Percentiles rank a stretch among this genome's conserved stretches.
phyloP scores from a whole-genome alignment of 1,284 basidiomycete species.

The Farysia itapuensis region DNA sequence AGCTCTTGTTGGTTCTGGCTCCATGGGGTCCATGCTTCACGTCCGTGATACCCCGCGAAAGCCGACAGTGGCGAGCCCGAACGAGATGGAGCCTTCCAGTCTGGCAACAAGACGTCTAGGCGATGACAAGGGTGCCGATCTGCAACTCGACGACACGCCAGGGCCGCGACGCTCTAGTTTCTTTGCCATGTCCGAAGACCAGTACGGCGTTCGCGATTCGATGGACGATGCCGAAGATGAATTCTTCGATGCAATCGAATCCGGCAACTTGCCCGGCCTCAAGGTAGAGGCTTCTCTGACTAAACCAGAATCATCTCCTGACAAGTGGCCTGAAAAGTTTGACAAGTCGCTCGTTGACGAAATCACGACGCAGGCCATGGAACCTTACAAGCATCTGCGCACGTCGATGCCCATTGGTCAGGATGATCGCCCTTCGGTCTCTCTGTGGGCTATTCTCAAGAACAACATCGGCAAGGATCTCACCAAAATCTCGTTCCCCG shows the following conservation, averaged over 20 bases:
- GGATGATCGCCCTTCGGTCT: slow-evolving; percentile 84
- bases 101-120: slow-evolving; percentile 32
- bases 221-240: slow-evolving; percentile 86
- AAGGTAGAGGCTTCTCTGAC: slow-evolving; percentile 43
- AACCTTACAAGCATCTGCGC: slow-evolving; percentile 71
- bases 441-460: slow-evolving; percentile 93
- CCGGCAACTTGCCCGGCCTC: slow-evolving; percentile 61
- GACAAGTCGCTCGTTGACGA: slow-evolving; percentile 39
- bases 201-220: slow-evolving; percentile 15
- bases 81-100: slow-evolving; percentile 1
- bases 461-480: slow-evolving; percentile 95
- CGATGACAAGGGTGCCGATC: slow-evolving; percentile 13
- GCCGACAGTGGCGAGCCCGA: slow-evolving; percentile 6
- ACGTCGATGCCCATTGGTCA: slow-evolving; percentile 69
- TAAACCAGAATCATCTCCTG: slow-evolving; percentile 8
- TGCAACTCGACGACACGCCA: slow-evolving; percentile 25
- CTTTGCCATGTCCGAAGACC: slow-evolving; percentile 19
- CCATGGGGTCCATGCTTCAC: slow-evolving; percentile 1
- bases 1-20: background rate
- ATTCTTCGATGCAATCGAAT: slow-evolving; percentile 95
- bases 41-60: slow-evolving; percentile 9
- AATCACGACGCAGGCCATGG: slow-evolving; percentile 7
- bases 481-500: slow-evolving; percentile 93
- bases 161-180: slow-evolving; percentile 14
- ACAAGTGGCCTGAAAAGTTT: slow-evolving; percentile 30